Percentiles rank a stretch among this genome's conserved stretches.
phyloP scores from a whole-genome alignment of 352 stramenopile genomes.

The Globisporangium irregulare region DNA sequence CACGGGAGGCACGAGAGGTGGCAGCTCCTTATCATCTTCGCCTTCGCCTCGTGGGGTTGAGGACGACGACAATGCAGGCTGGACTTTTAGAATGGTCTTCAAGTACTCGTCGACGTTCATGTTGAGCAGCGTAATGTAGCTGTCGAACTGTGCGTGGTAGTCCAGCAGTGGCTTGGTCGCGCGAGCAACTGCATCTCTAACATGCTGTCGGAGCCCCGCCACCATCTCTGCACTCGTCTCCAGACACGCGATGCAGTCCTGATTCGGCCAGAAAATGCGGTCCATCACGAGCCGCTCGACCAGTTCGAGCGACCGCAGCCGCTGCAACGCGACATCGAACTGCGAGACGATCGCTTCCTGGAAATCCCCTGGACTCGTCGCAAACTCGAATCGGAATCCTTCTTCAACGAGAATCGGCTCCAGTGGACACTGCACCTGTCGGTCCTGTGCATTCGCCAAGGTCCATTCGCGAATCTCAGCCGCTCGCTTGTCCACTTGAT shows the following conservation, averaged over 20 bases:
- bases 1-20: conserved; percentile 54
- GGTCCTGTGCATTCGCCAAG: conserved; percentile 47
- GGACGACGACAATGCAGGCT: conserved; percentile 22
- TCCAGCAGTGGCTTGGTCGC: conserved; percentile 55
- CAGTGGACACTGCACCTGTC: conserved; percentile 50
- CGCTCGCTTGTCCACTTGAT: conserved; percentile 43
- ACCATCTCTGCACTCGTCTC: conserved; percentile 69
- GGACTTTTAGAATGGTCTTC: conserved; percentile 49
- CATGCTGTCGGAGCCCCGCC: conserved; percentile 37
- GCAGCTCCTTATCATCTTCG: conserved; percentile 36
- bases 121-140: conserved; percentile 89
- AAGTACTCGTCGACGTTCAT: conserved; percentile 87
- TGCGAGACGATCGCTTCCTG: conserved; percentile 56
- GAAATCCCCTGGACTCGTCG: conserved; percentile 65
- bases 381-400: conserved; percentile 79
- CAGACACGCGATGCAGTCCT: conserved; percentile 88
- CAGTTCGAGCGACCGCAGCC: conserved; percentile 82
- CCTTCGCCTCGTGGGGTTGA: conserved; percentile 29
- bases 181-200: conserved; percentile 41
- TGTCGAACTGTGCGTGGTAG: conserved; percentile 82
- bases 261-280: conserved; percentile 93
- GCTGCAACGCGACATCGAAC: conserved; percentile 82
- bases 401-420: conserved; percentile 38
- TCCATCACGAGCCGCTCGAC: conserved; percentile 95
- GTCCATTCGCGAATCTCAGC: conserved; percentile 66